A percentile compares a stretch with the other conserved stretches of the same genome.
Conservation (phyloP, 2,329 filamentous ascomycete species). For the Exophiala mesophila region DNA sequence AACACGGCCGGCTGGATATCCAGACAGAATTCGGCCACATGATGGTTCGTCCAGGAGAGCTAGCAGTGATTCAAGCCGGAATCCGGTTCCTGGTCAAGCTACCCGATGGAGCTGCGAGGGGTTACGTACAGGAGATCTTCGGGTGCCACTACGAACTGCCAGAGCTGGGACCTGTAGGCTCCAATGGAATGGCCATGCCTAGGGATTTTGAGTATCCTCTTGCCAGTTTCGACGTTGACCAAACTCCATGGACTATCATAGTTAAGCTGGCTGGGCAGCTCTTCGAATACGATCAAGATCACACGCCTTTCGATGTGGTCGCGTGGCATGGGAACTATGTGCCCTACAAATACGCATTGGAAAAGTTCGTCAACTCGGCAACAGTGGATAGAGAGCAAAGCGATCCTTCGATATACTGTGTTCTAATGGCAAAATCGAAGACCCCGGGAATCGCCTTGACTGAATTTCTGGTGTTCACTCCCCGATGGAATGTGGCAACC, state of each 20-base stretch:
- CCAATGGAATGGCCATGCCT: conserved; percentile 60
- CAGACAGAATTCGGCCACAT: conserved; percentile 64
- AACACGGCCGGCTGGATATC: conserved; percentile 60
- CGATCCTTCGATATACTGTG: conserved; percentile 39
- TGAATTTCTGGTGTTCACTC: conserved; percentile 38
- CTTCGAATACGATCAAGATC: conserved; percentile 56
- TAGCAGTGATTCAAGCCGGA: conserved; percentile 63
- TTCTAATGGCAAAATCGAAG: conserved; percentile 36
- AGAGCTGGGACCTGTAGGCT: conserved; percentile 61
- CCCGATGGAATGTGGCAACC: conserved; percentile 34
- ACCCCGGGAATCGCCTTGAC: conserved; percentile 29
- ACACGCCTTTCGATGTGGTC: conserved; percentile 66
- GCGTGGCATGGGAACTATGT: conserved; percentile 65
- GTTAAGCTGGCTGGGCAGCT: conserved; percentile 61
- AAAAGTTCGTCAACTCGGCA: conserved; percentile 37
- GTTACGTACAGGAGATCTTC: conserved; percentile 64
- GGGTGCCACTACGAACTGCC: conserved; percentile 60
- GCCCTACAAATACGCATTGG: conserved; percentile 39
- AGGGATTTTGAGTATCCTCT: conserved; percentile 61
- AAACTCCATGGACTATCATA: conserved; percentile 45
- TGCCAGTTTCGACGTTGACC: conserved; percentile 53
- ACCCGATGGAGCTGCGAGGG: conserved; percentile 53
- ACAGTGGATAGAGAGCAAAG: conserved; percentile 38
- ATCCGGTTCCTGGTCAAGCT: conserved; percentile 57
- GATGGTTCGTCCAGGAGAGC: conserved; percentile 61